Percentiles rank a stretch among this genome's conserved stretches.
phyloP scores from a whole-genome alignment of 2,329 filamentous ascomycete species.

The Fusarium circinatum region DNA sequence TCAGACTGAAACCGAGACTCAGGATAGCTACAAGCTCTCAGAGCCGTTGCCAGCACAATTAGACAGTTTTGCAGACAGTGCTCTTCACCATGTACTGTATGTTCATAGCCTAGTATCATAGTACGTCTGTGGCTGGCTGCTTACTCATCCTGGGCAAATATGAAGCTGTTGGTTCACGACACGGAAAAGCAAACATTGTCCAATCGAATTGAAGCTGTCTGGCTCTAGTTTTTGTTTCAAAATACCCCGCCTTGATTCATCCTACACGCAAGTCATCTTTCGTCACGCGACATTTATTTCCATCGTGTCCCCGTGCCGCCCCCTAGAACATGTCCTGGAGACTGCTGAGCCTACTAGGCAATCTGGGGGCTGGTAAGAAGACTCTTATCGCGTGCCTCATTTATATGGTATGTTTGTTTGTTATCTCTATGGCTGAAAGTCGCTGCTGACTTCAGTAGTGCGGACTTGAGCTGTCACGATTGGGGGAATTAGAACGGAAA shows the following conservation, averaged over 20 bases:
- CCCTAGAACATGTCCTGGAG: background rate
- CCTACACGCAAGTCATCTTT: background rate
- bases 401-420: background rate
- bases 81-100: background rate
- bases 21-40: background rate
- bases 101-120: background rate
- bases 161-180: background rate
- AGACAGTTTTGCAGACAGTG: fast-evolving
- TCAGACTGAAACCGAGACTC: background rate
- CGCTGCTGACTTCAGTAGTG: background rate
- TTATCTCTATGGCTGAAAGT: background rate
- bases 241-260: background rate
- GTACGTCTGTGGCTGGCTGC: background rate
- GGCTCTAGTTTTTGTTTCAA: background rate
- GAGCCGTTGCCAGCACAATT: background rate
- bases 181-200: background rate
- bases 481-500: background rate
- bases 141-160: background rate
- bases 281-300: background rate
- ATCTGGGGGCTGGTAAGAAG: background rate
- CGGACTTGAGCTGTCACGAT: background rate
- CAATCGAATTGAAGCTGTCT: background rate
- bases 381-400: background rate
- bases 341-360: background rate
- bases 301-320: background rate